Percentiles rank a stretch among this genome's conserved stretches.
These are phyloP conservation scores for Spizellomyces punctatus DNA, from an alignment of 192 early-diverging fungal genomes.

Conservation along the genomic window DNA sequence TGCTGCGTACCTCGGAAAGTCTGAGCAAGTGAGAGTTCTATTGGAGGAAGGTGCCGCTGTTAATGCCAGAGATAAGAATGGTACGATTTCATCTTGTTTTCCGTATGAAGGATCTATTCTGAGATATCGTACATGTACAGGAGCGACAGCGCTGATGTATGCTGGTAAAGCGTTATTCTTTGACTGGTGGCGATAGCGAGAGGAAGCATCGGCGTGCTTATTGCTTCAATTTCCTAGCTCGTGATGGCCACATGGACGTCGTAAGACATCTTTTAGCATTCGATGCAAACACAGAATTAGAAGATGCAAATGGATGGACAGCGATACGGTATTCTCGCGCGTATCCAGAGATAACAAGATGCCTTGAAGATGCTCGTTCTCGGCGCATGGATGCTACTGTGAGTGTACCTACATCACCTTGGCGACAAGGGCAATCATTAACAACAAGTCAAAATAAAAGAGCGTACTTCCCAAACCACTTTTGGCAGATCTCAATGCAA, in stretches of 20 bases:
- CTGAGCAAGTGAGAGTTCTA: slow-evolving; percentile 54
- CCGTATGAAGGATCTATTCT: slow-evolving; percentile 4
- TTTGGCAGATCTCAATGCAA: background rate
- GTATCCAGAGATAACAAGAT: slow-evolving; percentile 60
- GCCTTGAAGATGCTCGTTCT: slow-evolving; percentile 44
- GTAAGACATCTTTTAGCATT: slow-evolving; percentile 54
- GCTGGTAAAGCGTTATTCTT: slow-evolving; percentile 28
- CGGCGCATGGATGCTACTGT: too few relatives aligned
- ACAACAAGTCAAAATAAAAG: background rate
- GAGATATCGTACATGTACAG: slow-evolving; percentile 19
- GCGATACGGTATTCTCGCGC: slow-evolving; percentile 62
- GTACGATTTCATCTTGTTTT: slow-evolving; percentile 10
- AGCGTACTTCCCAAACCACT: background rate
- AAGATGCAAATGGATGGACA: slow-evolving; percentile 68
- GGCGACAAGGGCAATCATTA: too few relatives aligned
- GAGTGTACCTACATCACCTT: too few relatives aligned
- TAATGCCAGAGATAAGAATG: slow-evolving; percentile 62
- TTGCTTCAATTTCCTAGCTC: slow-evolving; percentile 27
- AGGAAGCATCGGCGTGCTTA: too few relatives aligned
- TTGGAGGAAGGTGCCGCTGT: slow-evolving; percentile 68
- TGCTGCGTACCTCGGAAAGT: slow-evolving; percentile 68
- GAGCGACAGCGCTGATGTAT: slow-evolving; percentile 72
- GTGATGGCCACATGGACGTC: slow-evolving; percentile 62
- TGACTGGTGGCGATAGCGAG: too few relatives aligned
- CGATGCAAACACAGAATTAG: slow-evolving; percentile 55